Evolutionary conservation across 331 rosid species (phyloP), one percentile per base, ranked within the genome.

Genomic region (Pyrus hybrid): DNA sequence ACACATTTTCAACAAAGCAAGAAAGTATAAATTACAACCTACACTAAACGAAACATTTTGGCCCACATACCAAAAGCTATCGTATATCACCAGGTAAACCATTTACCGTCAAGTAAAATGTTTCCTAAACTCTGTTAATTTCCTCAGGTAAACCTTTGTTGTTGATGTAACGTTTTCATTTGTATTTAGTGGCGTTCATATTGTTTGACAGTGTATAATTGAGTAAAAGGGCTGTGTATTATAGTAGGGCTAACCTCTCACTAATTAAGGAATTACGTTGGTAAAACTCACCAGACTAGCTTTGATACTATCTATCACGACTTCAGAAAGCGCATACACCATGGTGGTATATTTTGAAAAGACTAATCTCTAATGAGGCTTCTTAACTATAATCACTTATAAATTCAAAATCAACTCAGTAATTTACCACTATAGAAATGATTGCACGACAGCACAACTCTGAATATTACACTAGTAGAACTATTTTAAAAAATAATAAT

Each of bases 1-100:
- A 77, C 97, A 93, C 70, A 60, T 74, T 81, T 91, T 91, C 97
- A 89, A 93, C 88, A 87, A 93, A 93, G 93, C 74, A 82, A 65
- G 74, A 83, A 87, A 91, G 86, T 43, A 41, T 63, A 80, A 78
- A 80, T 62, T 61, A 18, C 67, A 71, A 80, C 67, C 81, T 81
- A 72, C 87, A 41, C 75, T 72, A 79, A 30, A 74, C 71, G 65
- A 74, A 84, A 84, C 96, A 88, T 51, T 29, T 10, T 72, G 93
- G 83, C 87, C 97, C 93, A 86, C 85, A 23, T 70, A 57, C 21
- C 67, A 71, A 71, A 61, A 32, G 64, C 63, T 35, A 9, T 57
- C 13, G 41, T 28, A 29, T 28, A 49, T 32, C 20, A 26, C 37
- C 33, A 20, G 13, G 10, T 63, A 63, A 74, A 28, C 61, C 29